Evolutionary conservation across 768 basidiomycete species (phyloP), one percentile per base, ranked within the genome.

Genomic region (Podaxis sp.): DNA sequence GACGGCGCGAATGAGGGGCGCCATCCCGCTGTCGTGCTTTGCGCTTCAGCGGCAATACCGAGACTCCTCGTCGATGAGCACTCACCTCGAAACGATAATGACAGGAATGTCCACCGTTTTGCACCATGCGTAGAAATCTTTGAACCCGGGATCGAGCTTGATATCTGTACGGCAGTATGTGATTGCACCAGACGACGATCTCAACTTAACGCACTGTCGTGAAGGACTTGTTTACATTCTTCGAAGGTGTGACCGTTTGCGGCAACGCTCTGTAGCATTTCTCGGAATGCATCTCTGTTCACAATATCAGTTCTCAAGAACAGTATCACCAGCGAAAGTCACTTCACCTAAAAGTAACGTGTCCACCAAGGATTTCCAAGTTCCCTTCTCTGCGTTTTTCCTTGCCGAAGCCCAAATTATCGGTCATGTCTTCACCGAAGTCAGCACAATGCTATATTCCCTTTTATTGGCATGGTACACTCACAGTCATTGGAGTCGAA

Each of bases 401-500:
- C 61, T 79, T 79, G 17, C 96, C 96, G 72, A 86, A 94, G 24
- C 96, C 96, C 62, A 93, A 84, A 71, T 91, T 88, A 75, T 99
- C 96, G 39, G 95, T 95, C 79, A 96, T 72, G 73, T 87, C 93
- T 95, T 57, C 55, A 49, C 9, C 68, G 49, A 38, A 38, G 24
- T 51, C 55, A 52, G 28, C 12, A 26, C 19, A 17, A n/a, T 1
- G 38, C 26, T 6, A 7, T 22, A 28, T 28, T 26, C 61, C 17
- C 13, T 3, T 11, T 8, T 15, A 11, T 15, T 6, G 1, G 15
- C 2, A 40, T 28, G 44, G 2, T 7, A 38, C 13, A 68, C 87
- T 65, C 71, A 94, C 91, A 95, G 69, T 97, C 95, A 74, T 98
- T 98, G 6, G 92, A 94, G 72, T 98, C 95, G 70, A 84, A 86